A percentile compares a stretch with the other conserved stretches of the same genome.
phyloP scores from a whole-genome alignment of 2,329 filamentous ascomycete genomes.

The Penicillium corylophilum region DNA sequence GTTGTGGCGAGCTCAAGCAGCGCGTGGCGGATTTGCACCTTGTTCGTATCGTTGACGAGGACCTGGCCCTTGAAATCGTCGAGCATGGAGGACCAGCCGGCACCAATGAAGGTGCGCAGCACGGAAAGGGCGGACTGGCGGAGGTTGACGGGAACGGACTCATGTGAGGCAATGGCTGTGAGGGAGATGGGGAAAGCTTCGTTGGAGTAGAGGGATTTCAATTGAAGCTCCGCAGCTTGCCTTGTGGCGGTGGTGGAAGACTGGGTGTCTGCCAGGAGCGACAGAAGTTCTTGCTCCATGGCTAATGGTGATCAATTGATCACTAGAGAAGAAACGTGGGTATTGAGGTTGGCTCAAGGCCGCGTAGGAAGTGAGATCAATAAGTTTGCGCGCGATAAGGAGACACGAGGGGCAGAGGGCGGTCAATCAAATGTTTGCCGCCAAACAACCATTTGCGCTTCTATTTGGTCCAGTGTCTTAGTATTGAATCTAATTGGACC shows the following conservation, averaged over 20 bases:
- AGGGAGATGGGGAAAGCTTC: slow-evolving; percentile 76
- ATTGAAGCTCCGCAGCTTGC: slow-evolving; percentile 81
- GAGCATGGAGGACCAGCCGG: slow-evolving; percentile 76
- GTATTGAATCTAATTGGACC: background rate
- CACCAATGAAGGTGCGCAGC: slow-evolving; percentile 79
- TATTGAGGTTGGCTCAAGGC: background rate
- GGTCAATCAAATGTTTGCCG: background rate
- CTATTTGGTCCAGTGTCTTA: background rate
- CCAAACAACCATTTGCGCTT: background rate
- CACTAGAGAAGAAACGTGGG: background rate
- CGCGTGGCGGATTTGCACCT: slow-evolving; percentile 68
- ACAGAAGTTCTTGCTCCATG: slow-evolving; percentile 92
- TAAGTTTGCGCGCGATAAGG: slow-evolving; percentile 3
- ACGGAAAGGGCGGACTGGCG: slow-evolving; percentile 80
- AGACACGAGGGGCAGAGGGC: slow-evolving; percentile 9
- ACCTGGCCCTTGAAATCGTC: slow-evolving; percentile 68
- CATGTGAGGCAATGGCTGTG: slow-evolving; percentile 75
- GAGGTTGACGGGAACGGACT: slow-evolving; percentile 68
- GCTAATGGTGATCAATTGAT: slow-evolving; percentile 19
- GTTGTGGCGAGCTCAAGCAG: slow-evolving; percentile 77
- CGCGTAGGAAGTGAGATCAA: background rate
- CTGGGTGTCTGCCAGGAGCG: slow-evolving; percentile 84
- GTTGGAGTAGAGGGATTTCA: slow-evolving; percentile 67
- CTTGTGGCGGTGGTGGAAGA: slow-evolving; percentile 71
- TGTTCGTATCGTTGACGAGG: slow-evolving; percentile 70